phyloP scores from a whole-genome alignment of 2,329 filamentous ascomycete species.

The Aureobasidium zeae region DNA sequence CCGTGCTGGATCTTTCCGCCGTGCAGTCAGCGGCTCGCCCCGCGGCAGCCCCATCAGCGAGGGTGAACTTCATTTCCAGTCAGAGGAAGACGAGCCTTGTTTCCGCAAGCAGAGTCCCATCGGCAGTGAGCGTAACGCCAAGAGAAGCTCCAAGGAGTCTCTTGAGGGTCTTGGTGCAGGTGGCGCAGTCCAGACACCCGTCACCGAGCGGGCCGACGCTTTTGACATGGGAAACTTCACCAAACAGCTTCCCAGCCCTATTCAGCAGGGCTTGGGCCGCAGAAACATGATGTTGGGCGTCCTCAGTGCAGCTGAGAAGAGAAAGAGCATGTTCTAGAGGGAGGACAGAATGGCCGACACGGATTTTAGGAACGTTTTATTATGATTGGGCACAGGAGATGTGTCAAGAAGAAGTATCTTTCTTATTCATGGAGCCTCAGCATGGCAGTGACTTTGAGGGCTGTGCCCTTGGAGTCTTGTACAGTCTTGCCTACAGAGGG shows the following conservation, averaged over 20 bases:
- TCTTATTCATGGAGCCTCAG: slow-evolving; percentile 6
- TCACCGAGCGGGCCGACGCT: slow-evolving; percentile 28
- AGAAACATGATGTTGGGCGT: slow-evolving; percentile 82
- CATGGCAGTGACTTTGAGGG: slow-evolving; percentile 6
- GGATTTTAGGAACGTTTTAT: slow-evolving; percentile 1
- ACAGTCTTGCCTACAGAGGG: slow-evolving; percentile 8
- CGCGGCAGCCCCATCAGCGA: slow-evolving; percentile 70
- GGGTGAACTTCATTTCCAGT: slow-evolving; percentile 57
- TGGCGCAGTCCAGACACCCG: slow-evolving; percentile 53
- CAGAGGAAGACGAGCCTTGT: slow-evolving; percentile 66
- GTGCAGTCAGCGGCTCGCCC: slow-evolving; percentile 58
- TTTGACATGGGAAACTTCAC: slow-evolving; percentile 21
- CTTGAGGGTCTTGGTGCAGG: slow-evolving; percentile 25
- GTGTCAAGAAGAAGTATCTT: slow-evolving; percentile 5
- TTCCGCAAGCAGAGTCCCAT: slow-evolving; percentile 39
- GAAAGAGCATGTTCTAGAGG: slow-evolving; percentile 58
- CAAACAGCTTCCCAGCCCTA: slow-evolving; percentile 29
- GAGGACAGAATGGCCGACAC: not conserved
- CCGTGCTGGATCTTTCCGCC: slow-evolving; percentile 77
- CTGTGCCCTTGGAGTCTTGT: slow-evolving; percentile 11
- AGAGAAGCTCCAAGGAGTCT: slow-evolving; percentile 29
- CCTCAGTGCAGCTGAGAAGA: slow-evolving; percentile 79
- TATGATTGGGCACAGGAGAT: slow-evolving; percentile 10
- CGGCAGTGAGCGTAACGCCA: slow-evolving; percentile 31
- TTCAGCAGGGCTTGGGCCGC: slow-evolving; percentile 29